Conservation (phyloP, 345 rosid species). For the Salix suchowensis region DNA sequence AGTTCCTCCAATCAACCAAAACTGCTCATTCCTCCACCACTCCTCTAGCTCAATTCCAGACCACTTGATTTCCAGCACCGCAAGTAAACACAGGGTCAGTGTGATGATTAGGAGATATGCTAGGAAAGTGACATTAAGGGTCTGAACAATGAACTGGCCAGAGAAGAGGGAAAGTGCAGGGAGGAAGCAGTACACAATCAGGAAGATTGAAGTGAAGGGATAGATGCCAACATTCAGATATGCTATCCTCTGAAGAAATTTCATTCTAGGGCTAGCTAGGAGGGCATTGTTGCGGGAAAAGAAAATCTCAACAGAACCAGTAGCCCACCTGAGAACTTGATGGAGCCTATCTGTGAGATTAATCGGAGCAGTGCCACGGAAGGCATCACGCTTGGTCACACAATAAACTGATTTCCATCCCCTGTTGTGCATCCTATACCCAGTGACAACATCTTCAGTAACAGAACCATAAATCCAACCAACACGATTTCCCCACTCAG, state of each 20-base stretch:
- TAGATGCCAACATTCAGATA: conserved; percentile 95
- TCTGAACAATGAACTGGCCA: conserved; percentile 87
- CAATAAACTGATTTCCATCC: conserved; percentile 99
- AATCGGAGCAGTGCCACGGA: conserved; percentile 93
- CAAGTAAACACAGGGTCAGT: conserved; percentile 69
- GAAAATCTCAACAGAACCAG: conserved; percentile 95
- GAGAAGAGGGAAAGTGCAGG: conserved; percentile 95
- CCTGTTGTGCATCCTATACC: conserved; percentile 95
- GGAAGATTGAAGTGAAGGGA: conserved; percentile 91
- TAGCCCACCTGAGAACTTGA: conserved; percentile 97
- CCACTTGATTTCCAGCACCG: conserved; percentile 93
- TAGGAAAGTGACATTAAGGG: conserved; percentile 79
- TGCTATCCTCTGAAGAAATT: conserved; percentile 83
- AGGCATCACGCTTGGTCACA: conserved; percentile 94
- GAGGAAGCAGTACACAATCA: conserved; percentile 94
- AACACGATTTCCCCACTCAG: conserved; percentile 95
- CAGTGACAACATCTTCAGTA: conserved; percentile 97
- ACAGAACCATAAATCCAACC: conserved; percentile 99
- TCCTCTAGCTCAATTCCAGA: conserved; percentile 89
- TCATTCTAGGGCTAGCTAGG: conserved; percentile 79
- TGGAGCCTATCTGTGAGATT: conserved; percentile 97
- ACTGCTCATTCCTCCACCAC: conserved; percentile 99
- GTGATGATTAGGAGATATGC: conserved; percentile 75
- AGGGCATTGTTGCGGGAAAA: conserved; percentile 95
- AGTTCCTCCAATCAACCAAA: conserved; percentile 96